Evolutionary conservation across 2,329 filamentous ascomycete genomes (phyloP).

Genomic region (Aspergillus thermomutatus): DNA sequence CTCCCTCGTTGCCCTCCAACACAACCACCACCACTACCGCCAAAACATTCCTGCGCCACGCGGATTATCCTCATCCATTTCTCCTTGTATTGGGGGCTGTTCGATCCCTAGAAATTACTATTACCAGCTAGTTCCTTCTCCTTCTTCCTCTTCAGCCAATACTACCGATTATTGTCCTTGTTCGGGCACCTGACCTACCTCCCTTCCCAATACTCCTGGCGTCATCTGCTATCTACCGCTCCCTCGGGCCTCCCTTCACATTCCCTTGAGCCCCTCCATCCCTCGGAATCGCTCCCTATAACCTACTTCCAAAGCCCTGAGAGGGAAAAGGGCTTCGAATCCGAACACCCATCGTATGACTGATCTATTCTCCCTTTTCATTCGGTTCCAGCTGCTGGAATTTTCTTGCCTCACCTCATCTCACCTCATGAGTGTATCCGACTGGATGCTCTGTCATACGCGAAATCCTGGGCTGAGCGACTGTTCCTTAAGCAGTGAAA

Average conservation of each 20-base stretch:
- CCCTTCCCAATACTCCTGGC: constrained; percentile 3
- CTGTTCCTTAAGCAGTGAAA: background rate
- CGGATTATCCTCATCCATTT: background rate
- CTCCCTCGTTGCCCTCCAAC: constrained; percentile 15
- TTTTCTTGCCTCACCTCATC: background rate
- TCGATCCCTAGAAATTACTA: background rate
- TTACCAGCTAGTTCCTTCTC: background rate
- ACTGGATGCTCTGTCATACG: background rate
- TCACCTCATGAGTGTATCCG: background rate
- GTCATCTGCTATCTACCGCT: constrained; percentile 11
- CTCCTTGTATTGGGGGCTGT: background rate
- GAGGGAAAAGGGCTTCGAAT: background rate
- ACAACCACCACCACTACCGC: background rate
- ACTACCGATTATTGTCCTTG: background rate
- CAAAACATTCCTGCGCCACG: constrained; percentile 8
- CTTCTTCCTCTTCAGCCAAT: background rate
- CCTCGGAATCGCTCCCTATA: constrained; percentile 1
- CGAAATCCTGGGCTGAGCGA: background rate
- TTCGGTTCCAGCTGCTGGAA: background rate
- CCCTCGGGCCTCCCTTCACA: constrained; percentile 12
- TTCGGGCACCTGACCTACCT: background rate
- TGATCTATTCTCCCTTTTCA: background rate
- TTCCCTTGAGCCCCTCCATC: constrained; percentile 8
- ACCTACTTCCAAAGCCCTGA: background rate
- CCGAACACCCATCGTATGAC: background rate